phyloP scores from a whole-genome alignment of 2,329 filamentous ascomycete genomes.

The Coniochaeta hoffmannii region DNA sequence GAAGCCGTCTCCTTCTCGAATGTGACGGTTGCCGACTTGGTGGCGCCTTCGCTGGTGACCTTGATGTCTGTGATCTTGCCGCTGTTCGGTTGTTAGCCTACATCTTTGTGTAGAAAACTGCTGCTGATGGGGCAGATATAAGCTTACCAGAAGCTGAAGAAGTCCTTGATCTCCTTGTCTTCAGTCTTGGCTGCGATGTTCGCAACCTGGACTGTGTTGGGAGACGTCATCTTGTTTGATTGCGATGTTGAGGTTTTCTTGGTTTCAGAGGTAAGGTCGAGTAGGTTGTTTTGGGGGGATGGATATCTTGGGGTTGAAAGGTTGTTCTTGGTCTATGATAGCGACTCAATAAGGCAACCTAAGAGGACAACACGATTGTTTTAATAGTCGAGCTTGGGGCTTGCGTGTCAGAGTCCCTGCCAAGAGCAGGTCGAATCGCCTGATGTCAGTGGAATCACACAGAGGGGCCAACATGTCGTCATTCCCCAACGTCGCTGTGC shows the following conservation, averaged over 20 bases:
- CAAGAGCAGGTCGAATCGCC: neutral
- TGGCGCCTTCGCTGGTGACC: slow-evolving; percentile 59
- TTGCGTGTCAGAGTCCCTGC: slow-evolving; percentile 1
- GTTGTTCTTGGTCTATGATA: neutral
- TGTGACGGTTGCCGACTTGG: slow-evolving; percentile 81
- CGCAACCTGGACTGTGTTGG: slow-evolving; percentile 72
- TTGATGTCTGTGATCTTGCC: slow-evolving; percentile 87
- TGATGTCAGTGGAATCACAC: slow-evolving; percentile 1
- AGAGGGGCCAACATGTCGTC: slow-evolving; percentile 1
- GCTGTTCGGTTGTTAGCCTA: slow-evolving; percentile 33
- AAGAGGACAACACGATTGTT: neutral
- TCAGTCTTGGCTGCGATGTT: slow-evolving; percentile 77
- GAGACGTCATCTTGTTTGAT: neutral
- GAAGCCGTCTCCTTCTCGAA: slow-evolving; percentile 97
- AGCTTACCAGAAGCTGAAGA: slow-evolving; percentile 90
- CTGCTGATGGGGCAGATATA: neutral
- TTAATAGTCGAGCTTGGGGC: slow-evolving; percentile 1
- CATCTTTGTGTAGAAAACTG: slow-evolving; percentile 1
- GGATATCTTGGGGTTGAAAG: neutral
- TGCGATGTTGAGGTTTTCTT: neutral
- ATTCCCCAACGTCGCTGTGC: no score
- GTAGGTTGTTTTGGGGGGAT: neutral
- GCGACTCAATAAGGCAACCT: neutral
- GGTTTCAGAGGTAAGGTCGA: no score
- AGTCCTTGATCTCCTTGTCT: slow-evolving; percentile 89